Evolutionary conservation across 257 asterid species (phyloP).

Genomic region (Nicotiana sylvestris): DNA sequence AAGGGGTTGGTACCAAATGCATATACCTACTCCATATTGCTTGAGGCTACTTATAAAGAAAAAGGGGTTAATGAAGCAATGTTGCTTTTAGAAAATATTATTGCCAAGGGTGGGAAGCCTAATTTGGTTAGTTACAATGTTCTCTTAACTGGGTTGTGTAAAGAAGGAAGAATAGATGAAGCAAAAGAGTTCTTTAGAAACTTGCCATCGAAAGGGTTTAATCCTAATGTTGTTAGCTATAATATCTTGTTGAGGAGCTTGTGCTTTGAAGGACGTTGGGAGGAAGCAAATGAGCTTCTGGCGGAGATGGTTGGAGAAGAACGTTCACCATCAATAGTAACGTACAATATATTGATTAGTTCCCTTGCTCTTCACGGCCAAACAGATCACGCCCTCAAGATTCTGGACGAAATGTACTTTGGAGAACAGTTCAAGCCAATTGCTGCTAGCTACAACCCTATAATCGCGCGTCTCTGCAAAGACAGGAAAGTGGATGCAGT

Average conservation of each 20-base stretch:
- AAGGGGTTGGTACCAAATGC: slow-evolving; percentile 88
- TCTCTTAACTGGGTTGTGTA: slow-evolving; percentile 72
- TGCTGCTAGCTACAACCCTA: slow-evolving; percentile 78
- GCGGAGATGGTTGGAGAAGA: slow-evolving; percentile 75
- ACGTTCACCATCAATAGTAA: slow-evolving; percentile 59
- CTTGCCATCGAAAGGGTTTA: slow-evolving; percentile 61
- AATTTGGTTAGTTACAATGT: slow-evolving; percentile 85
- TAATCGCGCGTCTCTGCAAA: slow-evolving; percentile 57
- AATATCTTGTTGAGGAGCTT: slow-evolving; percentile 79
- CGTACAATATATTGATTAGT: slow-evolving; percentile 62
- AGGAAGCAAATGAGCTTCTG: slow-evolving; percentile 73
- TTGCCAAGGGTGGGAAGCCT: slow-evolving; percentile 68
- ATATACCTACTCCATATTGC: slow-evolving; percentile 73
- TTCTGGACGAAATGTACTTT: slow-evolving; percentile 57
- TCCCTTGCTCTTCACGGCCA: slow-evolving; percentile 70
- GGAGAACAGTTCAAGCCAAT: slow-evolving; percentile 55
- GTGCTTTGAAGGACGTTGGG: slow-evolving; percentile 78
- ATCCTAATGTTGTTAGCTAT: slow-evolving; percentile 82
- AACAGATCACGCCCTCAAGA: slow-evolving; percentile 60
- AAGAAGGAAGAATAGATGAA: slow-evolving; percentile 72
- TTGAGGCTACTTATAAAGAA: slow-evolving; percentile 86
- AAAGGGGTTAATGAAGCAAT: slow-evolving; percentile 78
- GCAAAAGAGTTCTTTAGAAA: slow-evolving; percentile 64
- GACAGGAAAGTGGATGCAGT: slow-evolving; percentile 57
- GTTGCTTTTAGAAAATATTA: slow-evolving; percentile 58